These are phyloP conservation scores for Carex kokanica DNA, from an alignment of 176 grass and related monocot genomes.

Conservation along the genomic window DNA sequence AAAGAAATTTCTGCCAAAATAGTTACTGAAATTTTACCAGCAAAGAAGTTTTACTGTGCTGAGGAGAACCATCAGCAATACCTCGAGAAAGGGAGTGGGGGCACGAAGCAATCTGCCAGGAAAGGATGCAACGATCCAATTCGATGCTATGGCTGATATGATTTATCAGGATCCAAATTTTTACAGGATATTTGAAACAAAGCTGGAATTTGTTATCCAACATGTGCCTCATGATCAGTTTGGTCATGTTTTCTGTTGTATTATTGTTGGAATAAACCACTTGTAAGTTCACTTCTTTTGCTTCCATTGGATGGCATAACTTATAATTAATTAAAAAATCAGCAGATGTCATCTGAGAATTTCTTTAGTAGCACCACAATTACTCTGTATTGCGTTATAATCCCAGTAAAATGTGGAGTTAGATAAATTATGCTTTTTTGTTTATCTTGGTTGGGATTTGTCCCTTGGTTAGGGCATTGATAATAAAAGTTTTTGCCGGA, in stretches of 20 bases:
- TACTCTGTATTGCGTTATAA: background rate
- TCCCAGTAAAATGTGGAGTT: background rate
- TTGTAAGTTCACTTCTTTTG: background rate
- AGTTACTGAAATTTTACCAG: conserved; percentile 81
- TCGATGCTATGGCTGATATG: conserved; percentile 72
- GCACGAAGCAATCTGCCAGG: conserved; percentile 47
- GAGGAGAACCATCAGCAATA: conserved; percentile 93
- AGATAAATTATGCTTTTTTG: background rate
- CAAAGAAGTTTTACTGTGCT: conserved; percentile 59
- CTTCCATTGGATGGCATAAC: background rate
- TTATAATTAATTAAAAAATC: background rate
- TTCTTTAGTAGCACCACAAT: background rate
- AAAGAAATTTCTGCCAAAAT: conserved; percentile 45
- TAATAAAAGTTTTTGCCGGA: background rate
- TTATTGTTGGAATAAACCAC: background rate
- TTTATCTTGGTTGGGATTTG: background rate
- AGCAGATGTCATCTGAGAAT: background rate
- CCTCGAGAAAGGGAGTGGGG: conserved; percentile 55
- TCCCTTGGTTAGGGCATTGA: background rate
- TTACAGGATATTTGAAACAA: background rate
- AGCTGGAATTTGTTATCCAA: background rate
- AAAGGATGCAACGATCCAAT: conserved; percentile 87
- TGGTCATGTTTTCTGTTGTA: background rate
- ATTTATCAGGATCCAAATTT: background rate
- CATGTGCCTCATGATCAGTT: background rate